Evolutionary conservation across 2,329 filamentous ascomycete species (phyloP).

Genomic region (Aspergillus pseudotamarii): DNA sequence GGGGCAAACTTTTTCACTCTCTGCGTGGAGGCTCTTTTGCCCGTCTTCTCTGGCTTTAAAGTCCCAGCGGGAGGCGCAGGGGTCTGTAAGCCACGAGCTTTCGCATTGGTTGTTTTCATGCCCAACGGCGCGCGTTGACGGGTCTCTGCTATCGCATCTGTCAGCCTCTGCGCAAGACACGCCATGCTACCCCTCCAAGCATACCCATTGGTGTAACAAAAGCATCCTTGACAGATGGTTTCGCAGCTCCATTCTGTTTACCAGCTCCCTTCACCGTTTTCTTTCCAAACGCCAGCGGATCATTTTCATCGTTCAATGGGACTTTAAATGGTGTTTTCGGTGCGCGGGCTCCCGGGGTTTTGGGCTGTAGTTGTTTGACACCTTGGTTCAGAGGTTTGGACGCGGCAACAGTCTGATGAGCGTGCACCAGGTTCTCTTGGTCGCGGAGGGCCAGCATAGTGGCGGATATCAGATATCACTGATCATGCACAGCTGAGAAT

Average conservation of each 20-base stretch:
- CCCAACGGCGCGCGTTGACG: conserved; percentile 80
- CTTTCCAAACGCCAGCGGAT: conserved; percentile 62
- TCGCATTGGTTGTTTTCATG: conserved; percentile 95
- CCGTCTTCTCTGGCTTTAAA: conserved; percentile 65
- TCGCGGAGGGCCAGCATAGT: conserved; percentile 78
- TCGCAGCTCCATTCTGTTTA: conserved; percentile 60
- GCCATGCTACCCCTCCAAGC: conserved; percentile 23
- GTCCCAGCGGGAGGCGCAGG: conserved; percentile 64
- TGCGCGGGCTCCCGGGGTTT: conserved; percentile 75
- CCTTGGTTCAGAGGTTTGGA: conserved; percentile 73
- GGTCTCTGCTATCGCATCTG: conserved; percentile 50
- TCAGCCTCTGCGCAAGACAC: not conserved
- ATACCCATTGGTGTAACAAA: conserved; percentile 82
- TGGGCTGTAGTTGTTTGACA: conserved; percentile 64
- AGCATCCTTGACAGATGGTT: conserved; percentile 60
- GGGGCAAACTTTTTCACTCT: conserved; percentile 61
- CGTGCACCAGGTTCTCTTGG: conserved; percentile 84
- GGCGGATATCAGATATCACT: conserved; percentile 22
- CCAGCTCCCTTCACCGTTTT: conserved; percentile 58
- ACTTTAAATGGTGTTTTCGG: conserved; percentile 83
- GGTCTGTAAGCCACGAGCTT: conserved; percentile 69
- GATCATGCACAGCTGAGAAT: conserved; percentile 22
- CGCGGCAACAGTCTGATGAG: conserved; percentile 69
- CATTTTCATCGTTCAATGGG: conserved; percentile 83
- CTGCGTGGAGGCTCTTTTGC: conserved; percentile 63